These are phyloP conservation scores for Sicyos edulis DNA, from an alignment of 306 rosid genomes.

Conservation along the genomic window DNA sequence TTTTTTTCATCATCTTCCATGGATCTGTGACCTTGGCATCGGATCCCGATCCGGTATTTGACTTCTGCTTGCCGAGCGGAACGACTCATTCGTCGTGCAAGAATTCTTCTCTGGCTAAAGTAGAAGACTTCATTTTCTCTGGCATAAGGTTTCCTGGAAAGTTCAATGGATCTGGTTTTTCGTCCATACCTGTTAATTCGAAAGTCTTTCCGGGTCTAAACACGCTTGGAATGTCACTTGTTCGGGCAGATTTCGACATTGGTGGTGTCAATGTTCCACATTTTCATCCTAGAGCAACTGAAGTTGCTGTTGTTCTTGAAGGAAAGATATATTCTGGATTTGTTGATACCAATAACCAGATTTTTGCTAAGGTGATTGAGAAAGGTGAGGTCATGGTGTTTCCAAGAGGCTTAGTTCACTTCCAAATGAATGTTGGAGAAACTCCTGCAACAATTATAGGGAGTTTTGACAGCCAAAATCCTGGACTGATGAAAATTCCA, in stretches of 20 bases:
- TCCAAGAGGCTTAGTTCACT: constrained; percentile 77
- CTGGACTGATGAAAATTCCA: constrained; percentile 67
- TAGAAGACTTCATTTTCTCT: constrained; percentile 62
- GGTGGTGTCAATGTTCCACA: constrained; percentile 80
- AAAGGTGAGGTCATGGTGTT: constrained; percentile 91
- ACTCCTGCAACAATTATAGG: constrained; percentile 67
- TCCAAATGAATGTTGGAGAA: constrained; percentile 89
- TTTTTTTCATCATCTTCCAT: constrained; percentile 31
- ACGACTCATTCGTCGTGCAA: constrained; percentile 43
- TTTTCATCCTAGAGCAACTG: constrained; percentile 85
- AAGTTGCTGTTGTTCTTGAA: constrained; percentile 63
- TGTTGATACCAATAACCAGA: constrained; percentile 56
- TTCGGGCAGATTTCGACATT: constrained; percentile 70
- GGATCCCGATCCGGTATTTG: constrained; percentile 83
- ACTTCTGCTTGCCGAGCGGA: constrained; percentile 60
- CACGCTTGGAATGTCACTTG: constrained; percentile 83
- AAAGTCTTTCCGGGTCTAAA: constrained; percentile 73
- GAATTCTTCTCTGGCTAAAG: constrained; percentile 59
- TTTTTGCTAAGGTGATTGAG: constrained; percentile 72
- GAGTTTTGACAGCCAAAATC: constrained; percentile 90
- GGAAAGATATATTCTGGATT: constrained; percentile 80
- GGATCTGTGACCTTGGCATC: constrained; percentile 41
- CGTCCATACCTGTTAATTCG: constrained; percentile 54
- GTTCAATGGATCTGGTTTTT: constrained; percentile 52
- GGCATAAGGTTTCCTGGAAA: constrained; percentile 63